Conservation (phyloP, 1,139 yeast genomes). For the Magnusiomyces magnusii region DNA sequence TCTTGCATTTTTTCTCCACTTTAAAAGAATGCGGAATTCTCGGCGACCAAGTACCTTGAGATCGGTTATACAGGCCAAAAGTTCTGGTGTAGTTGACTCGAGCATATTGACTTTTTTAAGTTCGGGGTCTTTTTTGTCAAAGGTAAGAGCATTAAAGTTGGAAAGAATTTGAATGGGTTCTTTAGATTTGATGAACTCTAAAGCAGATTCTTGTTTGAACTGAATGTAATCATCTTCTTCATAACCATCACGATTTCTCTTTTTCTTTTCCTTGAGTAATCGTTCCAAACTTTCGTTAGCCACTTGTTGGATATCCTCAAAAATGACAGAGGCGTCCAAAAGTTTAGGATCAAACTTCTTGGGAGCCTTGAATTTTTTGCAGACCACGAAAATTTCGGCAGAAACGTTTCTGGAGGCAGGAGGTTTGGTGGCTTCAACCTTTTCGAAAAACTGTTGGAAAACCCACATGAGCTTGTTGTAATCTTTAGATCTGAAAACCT, state of each 20-base stretch:
- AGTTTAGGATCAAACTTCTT: slow-evolving; percentile 88
- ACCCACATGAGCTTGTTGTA: slow-evolving; percentile 97
- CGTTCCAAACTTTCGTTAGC: slow-evolving; percentile 77
- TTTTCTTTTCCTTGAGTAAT: slow-evolving; percentile 84
- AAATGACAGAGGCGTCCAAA: slow-evolving; percentile 86
- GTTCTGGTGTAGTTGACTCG: slow-evolving; percentile 68
- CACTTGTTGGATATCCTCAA: slow-evolving; percentile 74
- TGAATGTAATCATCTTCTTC: slow-evolving; percentile 86
- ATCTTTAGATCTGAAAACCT: slow-evolving; percentile 95
- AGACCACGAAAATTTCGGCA: slow-evolving; percentile 96
- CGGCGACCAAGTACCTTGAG: slow-evolving; percentile 88
- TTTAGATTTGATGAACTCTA: slow-evolving; percentile 73
- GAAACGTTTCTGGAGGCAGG: slow-evolving; percentile 98
- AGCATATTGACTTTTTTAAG: slow-evolving; percentile 64
- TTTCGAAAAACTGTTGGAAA: slow-evolving; percentile 88
- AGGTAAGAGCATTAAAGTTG: slow-evolving; percentile 40
- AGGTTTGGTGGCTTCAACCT: slow-evolving; percentile 97
- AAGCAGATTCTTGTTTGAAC: slow-evolving; percentile 62
- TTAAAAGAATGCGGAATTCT: slow-evolving; percentile 76
- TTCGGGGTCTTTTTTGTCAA: slow-evolving; percentile 54
- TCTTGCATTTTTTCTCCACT: slow-evolving; percentile 86
- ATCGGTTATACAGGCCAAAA: slow-evolving; percentile 79
- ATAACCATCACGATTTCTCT: slow-evolving; percentile 92
- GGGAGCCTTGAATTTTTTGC: slow-evolving; percentile 94
- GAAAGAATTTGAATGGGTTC: slow-evolving; percentile 86